Evolutionary conservation across 2,329 filamentous ascomycete genomes (phyloP).

Genomic region (Epichloe sylvatica): DNA sequence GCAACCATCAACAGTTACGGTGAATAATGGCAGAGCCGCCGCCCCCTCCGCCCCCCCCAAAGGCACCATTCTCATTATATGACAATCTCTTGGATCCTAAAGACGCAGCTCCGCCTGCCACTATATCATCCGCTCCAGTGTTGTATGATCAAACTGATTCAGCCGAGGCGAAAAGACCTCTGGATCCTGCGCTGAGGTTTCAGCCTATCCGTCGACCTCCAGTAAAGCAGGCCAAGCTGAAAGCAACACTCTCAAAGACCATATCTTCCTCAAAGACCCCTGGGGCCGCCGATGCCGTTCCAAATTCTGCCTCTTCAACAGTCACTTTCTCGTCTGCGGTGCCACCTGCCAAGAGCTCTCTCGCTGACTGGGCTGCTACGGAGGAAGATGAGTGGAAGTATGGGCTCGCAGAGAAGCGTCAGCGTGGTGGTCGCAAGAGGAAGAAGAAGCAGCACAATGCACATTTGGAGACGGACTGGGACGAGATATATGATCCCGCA

Average conservation of each 20-base stretch:
- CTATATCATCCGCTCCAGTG: constrained; percentile 65
- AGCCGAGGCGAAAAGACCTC: constrained; percentile 43
- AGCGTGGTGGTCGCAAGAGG: constrained; percentile 66
- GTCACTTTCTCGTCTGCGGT: constrained; percentile 18
- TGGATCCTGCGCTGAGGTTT: constrained; percentile 57
- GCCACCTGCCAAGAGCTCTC: constrained; percentile 44
- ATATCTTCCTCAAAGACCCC: constrained; percentile 20
- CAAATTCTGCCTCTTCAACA: constrained; percentile 10
- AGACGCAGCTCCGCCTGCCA: constrained; percentile 34
- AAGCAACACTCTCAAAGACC: constrained; percentile 41
- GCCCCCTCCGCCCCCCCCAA: constrained; percentile 25
- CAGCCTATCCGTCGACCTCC: constrained; percentile 74
- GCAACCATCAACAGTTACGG: neutral
- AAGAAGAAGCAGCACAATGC: constrained; percentile 52
- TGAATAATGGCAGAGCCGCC: constrained; percentile 17
- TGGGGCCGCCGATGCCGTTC: neutral
- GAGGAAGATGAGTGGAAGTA: constrained; percentile 75
- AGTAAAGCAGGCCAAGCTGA: constrained; percentile 41
- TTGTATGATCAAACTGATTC: constrained; percentile 48
- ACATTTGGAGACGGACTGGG: constrained; percentile 60
- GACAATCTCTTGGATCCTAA: constrained; percentile 63
- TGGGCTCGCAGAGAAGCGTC: constrained; percentile 46
- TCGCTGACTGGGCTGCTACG: constrained; percentile 68
- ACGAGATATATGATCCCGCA: constrained; percentile 77
- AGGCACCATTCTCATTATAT: constrained; percentile 57